These are phyloP conservation scores for Zymoseptoria brevis DNA, from an alignment of 2,329 filamentous ascomycete species.

Conservation along the genomic window DNA sequence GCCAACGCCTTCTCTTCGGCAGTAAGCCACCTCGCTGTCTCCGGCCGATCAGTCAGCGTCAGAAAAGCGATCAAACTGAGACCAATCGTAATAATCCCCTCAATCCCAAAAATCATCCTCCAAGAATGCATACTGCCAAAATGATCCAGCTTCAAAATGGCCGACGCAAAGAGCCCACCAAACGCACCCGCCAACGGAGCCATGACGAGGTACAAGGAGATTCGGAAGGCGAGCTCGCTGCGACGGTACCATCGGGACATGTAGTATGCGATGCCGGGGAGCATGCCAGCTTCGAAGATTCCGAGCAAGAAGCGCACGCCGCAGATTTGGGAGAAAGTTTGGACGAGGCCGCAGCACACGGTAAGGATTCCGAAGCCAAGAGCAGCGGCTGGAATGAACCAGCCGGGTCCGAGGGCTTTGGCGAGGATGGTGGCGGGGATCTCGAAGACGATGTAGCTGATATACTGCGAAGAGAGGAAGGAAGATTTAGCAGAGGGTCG, in stretches of 20 bases:
- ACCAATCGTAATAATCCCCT: constrained; percentile 56
- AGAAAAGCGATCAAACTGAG: constrained; percentile 55
- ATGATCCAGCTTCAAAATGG: constrained; percentile 53
- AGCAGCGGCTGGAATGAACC: constrained; percentile 58
- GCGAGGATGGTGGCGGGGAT: constrained; percentile 61
- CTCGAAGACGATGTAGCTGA: constrained; percentile 66
- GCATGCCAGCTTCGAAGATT: constrained; percentile 64
- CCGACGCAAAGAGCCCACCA: constrained; percentile 55
- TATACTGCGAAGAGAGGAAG: constrained; percentile 36
- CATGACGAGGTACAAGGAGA: constrained; percentile 63
- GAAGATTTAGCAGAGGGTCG: neutral
- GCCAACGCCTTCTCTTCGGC: constrained; percentile 60
- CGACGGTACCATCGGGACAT: constrained; percentile 64
- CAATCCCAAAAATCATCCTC: constrained; percentile 67
- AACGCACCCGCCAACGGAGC: constrained; percentile 64
- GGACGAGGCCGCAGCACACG: constrained; percentile 58
- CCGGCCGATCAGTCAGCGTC: constrained; percentile 61
- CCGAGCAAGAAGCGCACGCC: constrained; percentile 53
- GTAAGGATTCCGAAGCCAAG: constrained; percentile 56
- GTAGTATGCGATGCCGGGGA: constrained; percentile 69
- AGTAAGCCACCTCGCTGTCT: constrained; percentile 58
- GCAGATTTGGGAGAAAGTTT: constrained; percentile 44
- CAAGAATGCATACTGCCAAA: constrained; percentile 52
- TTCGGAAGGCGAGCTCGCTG: constrained; percentile 58
- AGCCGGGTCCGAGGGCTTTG: constrained; percentile 64